Evolutionary conservation across 208 protist genomes (phyloP).

Genomic region (Crithidia expoeki): DNA sequence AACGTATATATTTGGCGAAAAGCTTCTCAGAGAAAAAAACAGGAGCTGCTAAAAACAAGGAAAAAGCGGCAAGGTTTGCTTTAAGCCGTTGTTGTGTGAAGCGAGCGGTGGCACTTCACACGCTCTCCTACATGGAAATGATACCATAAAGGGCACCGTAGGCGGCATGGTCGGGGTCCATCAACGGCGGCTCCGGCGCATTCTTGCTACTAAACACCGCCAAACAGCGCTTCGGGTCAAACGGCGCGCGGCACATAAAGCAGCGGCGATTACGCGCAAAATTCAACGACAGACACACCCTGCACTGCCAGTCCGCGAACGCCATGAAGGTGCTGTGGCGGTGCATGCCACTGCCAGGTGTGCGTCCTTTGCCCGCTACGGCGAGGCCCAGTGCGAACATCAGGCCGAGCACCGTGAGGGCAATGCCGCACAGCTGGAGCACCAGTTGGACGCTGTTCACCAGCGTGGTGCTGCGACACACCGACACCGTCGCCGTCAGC

Average conservation of each 20-base stretch:
- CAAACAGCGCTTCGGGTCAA: conserved; percentile 43
- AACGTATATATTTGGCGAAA: too few relatives aligned
- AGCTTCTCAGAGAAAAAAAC: background rate
- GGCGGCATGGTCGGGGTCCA: conserved; percentile 68
- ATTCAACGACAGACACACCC: conserved; percentile 65
- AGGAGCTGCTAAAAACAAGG: background rate
- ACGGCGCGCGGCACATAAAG: conserved; percentile 73
- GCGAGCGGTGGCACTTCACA: too few relatives aligned
- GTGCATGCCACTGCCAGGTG: conserved; percentile 42
- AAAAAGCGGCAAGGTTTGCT: background rate
- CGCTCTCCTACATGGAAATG: conserved; percentile 2
- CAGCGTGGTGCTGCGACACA: conserved; percentile 8
- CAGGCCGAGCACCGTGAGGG: conserved; percentile 23
- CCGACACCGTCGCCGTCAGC: conserved; percentile 27
- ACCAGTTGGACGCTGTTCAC: background rate
- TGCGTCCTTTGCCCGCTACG: conserved; percentile 35
- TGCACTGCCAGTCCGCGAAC: conserved; percentile 83
- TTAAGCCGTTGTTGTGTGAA: too few relatives aligned
- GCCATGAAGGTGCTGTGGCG: conserved; percentile 66
- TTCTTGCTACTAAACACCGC: conserved; percentile 63
- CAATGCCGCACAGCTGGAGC: conserved; percentile 35
- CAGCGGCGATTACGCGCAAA: conserved; percentile 71
- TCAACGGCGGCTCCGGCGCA: conserved; percentile 44
- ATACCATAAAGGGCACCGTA: conserved; percentile 51
- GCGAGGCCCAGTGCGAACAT: conserved; percentile 51